Percentiles rank a stretch among this genome's conserved stretches.
phyloP scores from a whole-genome alignment of 2,329 filamentous ascomycete species.

The Fusarium torulosum region DNA sequence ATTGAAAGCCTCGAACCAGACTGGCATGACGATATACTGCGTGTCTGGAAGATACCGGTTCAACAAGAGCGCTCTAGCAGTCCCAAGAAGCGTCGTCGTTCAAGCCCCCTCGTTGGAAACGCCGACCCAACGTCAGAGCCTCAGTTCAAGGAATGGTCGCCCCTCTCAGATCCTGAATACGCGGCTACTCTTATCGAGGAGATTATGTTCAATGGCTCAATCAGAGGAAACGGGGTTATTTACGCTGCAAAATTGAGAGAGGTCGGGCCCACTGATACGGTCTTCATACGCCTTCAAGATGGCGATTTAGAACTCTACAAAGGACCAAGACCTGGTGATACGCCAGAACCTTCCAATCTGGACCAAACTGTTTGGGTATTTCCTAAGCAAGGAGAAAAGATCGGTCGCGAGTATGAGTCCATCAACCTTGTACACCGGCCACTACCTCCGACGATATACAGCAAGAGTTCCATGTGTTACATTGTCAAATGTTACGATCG shows the following conservation, averaged over 20 bases:
- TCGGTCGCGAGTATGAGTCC: constrained; percentile 19
- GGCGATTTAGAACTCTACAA: constrained; percentile 76
- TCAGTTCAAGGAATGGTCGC: constrained; percentile 32
- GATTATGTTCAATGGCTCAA: constrained; percentile 54
- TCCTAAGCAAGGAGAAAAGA: constrained; percentile 29
- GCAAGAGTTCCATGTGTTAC: constrained; percentile 82
- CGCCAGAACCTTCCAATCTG: constrained; percentile 29
- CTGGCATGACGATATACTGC: constrained; percentile 80
- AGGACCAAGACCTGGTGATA: constrained; percentile 64
- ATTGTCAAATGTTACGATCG: constrained; percentile 81
- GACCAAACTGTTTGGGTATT: constrained; percentile 50
- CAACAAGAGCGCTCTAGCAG: constrained; percentile 51
- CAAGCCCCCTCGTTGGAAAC: constrained; percentile 35
- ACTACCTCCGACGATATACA: constrained; percentile 77
- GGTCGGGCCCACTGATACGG: constrained; percentile 49
- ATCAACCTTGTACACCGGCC: constrained; percentile 42
- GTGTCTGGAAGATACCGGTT: constrained; percentile 83
- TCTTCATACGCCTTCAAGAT: constrained; percentile 71
- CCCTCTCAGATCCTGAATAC: constrained; percentile 50
- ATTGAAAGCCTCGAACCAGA: constrained; percentile 65
- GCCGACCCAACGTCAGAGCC: neutral
- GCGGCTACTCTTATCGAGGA: constrained; percentile 51
- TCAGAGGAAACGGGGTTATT: constrained; percentile 44
- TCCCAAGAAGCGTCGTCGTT: constrained; percentile 53
- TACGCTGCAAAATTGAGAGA: constrained; percentile 46